These are phyloP conservation scores for Lachnellula hyalina DNA, from an alignment of 2,329 filamentous ascomycete species.

Conservation along the genomic window DNA sequence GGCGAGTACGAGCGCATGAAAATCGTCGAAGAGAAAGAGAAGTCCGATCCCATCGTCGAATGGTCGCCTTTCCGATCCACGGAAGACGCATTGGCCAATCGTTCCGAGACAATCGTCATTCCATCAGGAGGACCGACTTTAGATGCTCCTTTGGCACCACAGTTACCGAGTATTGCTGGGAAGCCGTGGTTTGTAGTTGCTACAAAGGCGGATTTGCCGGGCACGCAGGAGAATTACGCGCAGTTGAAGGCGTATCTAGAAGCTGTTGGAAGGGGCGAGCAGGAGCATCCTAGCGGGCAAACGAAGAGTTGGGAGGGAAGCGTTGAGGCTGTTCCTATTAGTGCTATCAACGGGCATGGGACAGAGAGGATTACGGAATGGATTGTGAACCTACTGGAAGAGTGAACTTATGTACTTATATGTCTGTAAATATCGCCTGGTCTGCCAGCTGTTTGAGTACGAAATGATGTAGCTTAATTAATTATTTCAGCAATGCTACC, in stretches of 20 bases:
- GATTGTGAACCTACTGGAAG: slow-evolving; percentile 58
- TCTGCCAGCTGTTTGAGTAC: not conserved
- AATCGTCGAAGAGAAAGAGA: slow-evolving; percentile 68
- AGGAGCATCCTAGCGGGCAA: slow-evolving; percentile 67
- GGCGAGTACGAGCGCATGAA: slow-evolving; percentile 68
- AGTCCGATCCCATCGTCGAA: slow-evolving; percentile 57
- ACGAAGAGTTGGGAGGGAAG: slow-evolving; percentile 52
- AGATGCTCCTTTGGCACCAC: slow-evolving; percentile 23
- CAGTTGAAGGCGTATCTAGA: slow-evolving; percentile 66
- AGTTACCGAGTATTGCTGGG: slow-evolving; percentile 55
- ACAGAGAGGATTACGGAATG: slow-evolving; percentile 70
- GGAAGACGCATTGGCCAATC: slow-evolving; percentile 32
- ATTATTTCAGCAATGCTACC: too few relatives aligned
- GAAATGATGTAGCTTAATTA: too few relatives aligned
- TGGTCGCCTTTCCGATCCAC: slow-evolving; percentile 45
- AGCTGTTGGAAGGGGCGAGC: slow-evolving; percentile 54
- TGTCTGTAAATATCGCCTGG: not conserved
- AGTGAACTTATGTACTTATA: slow-evolving; percentile 1
- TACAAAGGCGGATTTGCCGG: slow-evolving; percentile 81
- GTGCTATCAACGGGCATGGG: slow-evolving; percentile 82
- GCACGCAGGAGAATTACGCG: slow-evolving; percentile 72
- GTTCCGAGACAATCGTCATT: slow-evolving; percentile 28
- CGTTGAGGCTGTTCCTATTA: slow-evolving; percentile 74
- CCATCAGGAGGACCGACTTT: slow-evolving; percentile 17
- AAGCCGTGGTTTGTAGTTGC: slow-evolving; percentile 98